Percentiles rank a stretch among this genome's conserved stretches.
These are phyloP conservation scores for Backusella mclennaniae DNA, from an alignment of 192 early-diverging fungal species.

Conservation along the genomic window DNA sequence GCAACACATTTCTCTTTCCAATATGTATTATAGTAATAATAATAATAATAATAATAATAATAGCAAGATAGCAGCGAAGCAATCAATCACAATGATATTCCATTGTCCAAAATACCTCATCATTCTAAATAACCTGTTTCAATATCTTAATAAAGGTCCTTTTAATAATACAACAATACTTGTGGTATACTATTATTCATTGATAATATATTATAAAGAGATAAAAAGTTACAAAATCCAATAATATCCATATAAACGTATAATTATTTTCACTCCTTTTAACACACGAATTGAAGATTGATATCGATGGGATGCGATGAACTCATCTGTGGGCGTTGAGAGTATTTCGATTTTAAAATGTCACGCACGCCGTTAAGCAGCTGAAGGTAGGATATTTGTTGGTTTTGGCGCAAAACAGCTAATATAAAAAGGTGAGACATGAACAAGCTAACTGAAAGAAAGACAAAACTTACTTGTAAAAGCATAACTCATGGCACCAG, in stretches of 20 bases:
- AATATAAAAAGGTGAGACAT: neutral
- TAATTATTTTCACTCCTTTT: neutral
- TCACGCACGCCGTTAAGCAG: constrained; percentile 67
- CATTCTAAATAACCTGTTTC: too few species aligned
- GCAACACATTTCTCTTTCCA: neutral
- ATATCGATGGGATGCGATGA: constrained; percentile 59
- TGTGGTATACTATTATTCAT: too few species aligned
- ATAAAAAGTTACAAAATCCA: too few species aligned
- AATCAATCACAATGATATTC: too few species aligned
- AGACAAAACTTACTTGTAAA: constrained; percentile 53
- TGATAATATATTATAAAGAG: too few species aligned
- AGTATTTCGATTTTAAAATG: constrained; percentile 62
- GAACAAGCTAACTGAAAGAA: neutral
- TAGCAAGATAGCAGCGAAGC: too few species aligned
- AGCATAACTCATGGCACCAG: constrained; percentile 76
- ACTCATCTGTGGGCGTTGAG: constrained; percentile 79
- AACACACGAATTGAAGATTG: constrained; percentile 29
- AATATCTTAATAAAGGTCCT: too few species aligned
- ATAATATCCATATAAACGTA: too few species aligned
- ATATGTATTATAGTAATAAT: too few species aligned
- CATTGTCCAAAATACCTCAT: too few species aligned
- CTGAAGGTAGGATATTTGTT: constrained; percentile 65
- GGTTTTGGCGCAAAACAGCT: constrained; percentile 52
- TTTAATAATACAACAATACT: too few species aligned
- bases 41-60: too few species aligned